Conservation (phyloP, 176 grass and related monocot genomes). For the Sorghum bicolor region Sorghum_bicolor_NCBIv3 NC_012871.2:65818501-65819000, state of each 20-base stretch:
- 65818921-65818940: constrained; percentile 12
- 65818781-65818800: neutral
- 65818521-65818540: constrained; percentile 7
- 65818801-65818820: neutral
- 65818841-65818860: neutral
- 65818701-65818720: constrained; percentile 6
- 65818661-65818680: constrained; percentile 22
- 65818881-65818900: neutral
- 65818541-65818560: neutral
- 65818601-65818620: neutral
- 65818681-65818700: constrained; percentile 3
- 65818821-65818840: neutral
- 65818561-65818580: neutral
- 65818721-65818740: neutral
- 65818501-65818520: neutral
- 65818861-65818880: neutral
- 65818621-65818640: neutral
- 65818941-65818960: neutral
- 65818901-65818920: neutral
- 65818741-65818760: neutral
- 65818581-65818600: neutral
- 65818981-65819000: neutral
- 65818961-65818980: neutral
- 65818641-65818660: neutral
- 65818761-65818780: neutral